phyloP scores from a whole-genome alignment of 1,139 yeast genomes.

The Geotrichum bryndzae region DNA sequence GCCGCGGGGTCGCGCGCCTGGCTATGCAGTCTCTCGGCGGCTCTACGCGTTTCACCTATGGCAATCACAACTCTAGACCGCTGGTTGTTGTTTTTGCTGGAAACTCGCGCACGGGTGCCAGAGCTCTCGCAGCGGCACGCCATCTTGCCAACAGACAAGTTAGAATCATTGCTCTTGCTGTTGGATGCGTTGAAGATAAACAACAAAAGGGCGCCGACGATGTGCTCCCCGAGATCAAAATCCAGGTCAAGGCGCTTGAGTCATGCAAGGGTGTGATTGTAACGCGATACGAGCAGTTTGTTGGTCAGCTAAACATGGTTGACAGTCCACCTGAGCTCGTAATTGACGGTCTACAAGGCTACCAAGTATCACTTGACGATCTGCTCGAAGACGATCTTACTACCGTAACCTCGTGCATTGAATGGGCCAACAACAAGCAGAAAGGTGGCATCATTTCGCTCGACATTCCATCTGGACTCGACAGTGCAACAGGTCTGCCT shows the following conservation, averaged over 20 bases:
- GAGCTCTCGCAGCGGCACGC: slow-evolving; percentile 76
- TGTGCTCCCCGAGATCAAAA: slow-evolving; percentile 29
- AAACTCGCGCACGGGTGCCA: slow-evolving; percentile 63
- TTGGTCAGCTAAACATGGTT: slow-evolving; percentile 39
- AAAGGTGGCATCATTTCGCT: slow-evolving; percentile 55
- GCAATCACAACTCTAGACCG: slow-evolving; percentile 75
- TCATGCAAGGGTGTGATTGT: slow-evolving; percentile 49
- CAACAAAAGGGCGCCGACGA: slow-evolving; percentile 30
- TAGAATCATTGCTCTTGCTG: slow-evolving; percentile 54
- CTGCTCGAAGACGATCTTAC: slow-evolving; percentile 46
- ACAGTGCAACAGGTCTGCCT: slow-evolving; percentile 70
- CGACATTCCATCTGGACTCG: slow-evolving; percentile 80
- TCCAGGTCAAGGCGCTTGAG: slow-evolving; percentile 52
- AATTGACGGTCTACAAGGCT: slow-evolving; percentile 79
- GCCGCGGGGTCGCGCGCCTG: slow-evolving; percentile 57
- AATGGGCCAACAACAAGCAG: slow-evolving; percentile 62
- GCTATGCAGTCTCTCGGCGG: slow-evolving; percentile 67
- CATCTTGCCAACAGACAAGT: slow-evolving; percentile 72
- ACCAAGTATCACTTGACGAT: slow-evolving; percentile 58
- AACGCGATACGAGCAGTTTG: slow-evolving; percentile 36
- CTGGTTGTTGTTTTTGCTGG: slow-evolving; percentile 68
- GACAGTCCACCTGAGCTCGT: slow-evolving; percentile 75
- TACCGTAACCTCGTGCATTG: slow-evolving; percentile 44
- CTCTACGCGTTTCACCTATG: slow-evolving; percentile 48
- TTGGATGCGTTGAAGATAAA: slow-evolving; percentile 31